Conservation (phyloP, 257 asterid genomes). For the Solanum microdontum region DNA sequence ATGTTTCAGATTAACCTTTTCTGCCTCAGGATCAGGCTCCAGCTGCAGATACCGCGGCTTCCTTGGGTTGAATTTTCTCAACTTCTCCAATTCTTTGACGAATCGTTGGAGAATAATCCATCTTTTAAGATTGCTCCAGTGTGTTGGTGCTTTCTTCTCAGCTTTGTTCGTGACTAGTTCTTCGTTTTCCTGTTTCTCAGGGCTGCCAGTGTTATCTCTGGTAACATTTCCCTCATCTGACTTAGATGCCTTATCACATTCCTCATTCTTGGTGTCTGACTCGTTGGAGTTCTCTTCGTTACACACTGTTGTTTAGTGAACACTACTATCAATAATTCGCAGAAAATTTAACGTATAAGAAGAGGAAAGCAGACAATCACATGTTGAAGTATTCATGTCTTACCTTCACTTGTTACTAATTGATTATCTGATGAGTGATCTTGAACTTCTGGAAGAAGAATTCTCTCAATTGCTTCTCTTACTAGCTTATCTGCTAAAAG, state of each 20-base stretch:
- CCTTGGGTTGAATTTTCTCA: slow-evolving; percentile 50
- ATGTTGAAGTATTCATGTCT: slow-evolving; percentile 8
- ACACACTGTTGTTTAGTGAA: not conserved
- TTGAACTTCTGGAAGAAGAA: slow-evolving; percentile 86
- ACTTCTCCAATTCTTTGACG: slow-evolving; percentile 64
- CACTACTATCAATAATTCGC: not conserved
- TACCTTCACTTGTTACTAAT: slow-evolving; percentile 35
- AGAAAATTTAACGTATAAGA: rapidly evolving
- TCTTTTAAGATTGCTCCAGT: slow-evolving; percentile 88
- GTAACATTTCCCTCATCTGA: not conserved
- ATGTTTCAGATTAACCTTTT: slow-evolving; percentile 49
- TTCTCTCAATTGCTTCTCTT: slow-evolving; percentile 84
- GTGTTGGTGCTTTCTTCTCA: slow-evolving; percentile 60
- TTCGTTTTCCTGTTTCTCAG: slow-evolving; percentile 5
- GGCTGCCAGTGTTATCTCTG: not conserved
- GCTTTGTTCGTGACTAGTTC: slow-evolving; percentile 16
- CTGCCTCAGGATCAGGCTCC: slow-evolving; percentile 50
- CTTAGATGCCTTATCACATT: not conserved
- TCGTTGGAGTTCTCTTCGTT: not conserved
- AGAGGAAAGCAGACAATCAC: not conserved
- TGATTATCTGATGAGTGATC: slow-evolving; percentile 63
- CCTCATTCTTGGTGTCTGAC: not conserved
- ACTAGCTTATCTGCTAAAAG: slow-evolving; percentile 71
- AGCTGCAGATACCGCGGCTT: slow-evolving; percentile 35
- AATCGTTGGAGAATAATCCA: slow-evolving; percentile 89